phyloP scores from a whole-genome alignment of 257 asterid species.

The Solanum paucissectum region DNA sequence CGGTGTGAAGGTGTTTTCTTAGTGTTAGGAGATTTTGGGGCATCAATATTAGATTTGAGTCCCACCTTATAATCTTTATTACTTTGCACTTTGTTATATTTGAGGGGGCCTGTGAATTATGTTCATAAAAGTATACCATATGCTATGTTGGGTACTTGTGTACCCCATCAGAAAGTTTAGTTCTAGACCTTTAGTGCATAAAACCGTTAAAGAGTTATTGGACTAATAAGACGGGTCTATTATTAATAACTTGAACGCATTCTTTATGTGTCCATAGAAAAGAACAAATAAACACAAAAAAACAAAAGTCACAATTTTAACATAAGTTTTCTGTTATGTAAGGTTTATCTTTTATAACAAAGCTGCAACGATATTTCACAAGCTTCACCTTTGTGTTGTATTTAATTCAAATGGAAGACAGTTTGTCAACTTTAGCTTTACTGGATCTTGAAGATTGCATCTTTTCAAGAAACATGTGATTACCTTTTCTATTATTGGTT shows the following conservation, averaged over 20 bases:
- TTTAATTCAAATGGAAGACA: background rate
- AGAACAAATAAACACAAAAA: background rate
- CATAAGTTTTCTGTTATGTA: background rate
- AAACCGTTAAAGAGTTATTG: background rate
- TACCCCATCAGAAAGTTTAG: background rate
- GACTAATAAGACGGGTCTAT: background rate
- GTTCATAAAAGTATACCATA: background rate
- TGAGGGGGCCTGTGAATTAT: background rate
- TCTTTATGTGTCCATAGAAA: background rate
- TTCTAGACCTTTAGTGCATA: background rate
- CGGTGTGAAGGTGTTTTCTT: background rate
- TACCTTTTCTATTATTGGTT: background rate
- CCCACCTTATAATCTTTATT: background rate
- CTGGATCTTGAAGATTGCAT: background rate
- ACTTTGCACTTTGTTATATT: background rate
- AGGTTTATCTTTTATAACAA: background rate
- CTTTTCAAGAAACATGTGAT: background rate
- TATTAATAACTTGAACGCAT: background rate
- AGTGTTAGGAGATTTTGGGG: background rate
- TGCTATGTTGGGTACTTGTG: background rate
- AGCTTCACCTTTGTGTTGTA: background rate
- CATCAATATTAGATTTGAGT: background rate
- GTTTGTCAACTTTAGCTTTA: background rate
- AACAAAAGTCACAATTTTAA: background rate
- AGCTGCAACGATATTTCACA: background rate